Evolutionary conservation across 208 protist genomes (phyloP).

Genomic region (Tritrichomonas foetus): DNA sequence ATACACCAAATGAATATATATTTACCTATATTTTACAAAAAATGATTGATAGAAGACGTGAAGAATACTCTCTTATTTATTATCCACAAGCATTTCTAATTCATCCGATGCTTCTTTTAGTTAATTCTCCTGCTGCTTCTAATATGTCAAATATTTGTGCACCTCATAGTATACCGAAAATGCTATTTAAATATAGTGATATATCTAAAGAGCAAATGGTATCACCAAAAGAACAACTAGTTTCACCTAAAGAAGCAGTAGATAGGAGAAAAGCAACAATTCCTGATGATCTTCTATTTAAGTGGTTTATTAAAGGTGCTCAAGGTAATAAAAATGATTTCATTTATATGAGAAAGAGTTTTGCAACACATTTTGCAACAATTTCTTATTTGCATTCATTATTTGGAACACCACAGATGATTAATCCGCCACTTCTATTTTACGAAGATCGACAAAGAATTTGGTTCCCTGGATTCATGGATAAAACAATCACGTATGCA

Average conservation of each 20-base stretch:
- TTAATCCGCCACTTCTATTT: not conserved
- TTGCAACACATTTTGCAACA: not conserved
- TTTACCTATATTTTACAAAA: not conserved
- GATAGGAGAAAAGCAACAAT: not conserved
- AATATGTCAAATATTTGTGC: not conserved
- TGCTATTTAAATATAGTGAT: not conserved
- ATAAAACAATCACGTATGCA: not conserved
- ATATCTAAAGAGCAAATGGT: not conserved
- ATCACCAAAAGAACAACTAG: not conserved
- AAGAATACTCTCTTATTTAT: not conserved
- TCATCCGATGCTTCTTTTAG: not conserved
- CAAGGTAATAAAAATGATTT: not conserved
- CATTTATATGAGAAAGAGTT: not conserved
- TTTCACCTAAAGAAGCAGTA: not conserved
- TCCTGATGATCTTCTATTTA: not conserved
- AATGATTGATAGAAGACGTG: not conserved
- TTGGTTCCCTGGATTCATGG: not conserved
- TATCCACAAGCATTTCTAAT: not conserved
- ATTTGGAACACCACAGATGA: not conserved
- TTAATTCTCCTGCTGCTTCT: not conserved
- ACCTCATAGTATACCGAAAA: not conserved
- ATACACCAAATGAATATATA: not conserved
- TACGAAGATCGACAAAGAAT: not conserved
- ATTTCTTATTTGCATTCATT: not conserved
- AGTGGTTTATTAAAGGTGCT: not conserved